phyloP scores from a whole-genome alignment of 345 rosid species.

The Triadica sebifera region DNA sequence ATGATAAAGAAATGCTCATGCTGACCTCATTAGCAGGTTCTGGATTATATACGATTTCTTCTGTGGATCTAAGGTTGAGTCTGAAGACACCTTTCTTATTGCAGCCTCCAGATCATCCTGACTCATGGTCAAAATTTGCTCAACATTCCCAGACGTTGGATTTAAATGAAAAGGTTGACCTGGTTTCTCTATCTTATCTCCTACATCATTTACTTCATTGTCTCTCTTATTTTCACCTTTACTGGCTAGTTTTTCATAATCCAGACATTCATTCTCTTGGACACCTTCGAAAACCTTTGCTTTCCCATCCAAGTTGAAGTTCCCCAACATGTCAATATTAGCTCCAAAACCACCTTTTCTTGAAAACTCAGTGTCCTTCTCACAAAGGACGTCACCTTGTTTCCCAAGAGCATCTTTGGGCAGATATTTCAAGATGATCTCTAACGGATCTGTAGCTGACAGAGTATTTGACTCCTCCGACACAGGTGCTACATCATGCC shows the following conservation, averaged over 20 bases:
- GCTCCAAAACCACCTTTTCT: slow-evolving; percentile 17
- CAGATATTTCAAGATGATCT: slow-evolving; percentile 57
- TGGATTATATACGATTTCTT: slow-evolving; percentile 63
- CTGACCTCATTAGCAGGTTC: slow-evolving; percentile 69
- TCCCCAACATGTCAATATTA: slow-evolving; percentile 25
- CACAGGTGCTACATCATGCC: slow-evolving; percentile 33
- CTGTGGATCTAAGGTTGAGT: slow-evolving; percentile 56
- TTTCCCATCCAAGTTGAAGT: slow-evolving; percentile 16
- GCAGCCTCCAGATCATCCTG: slow-evolving; percentile 69
- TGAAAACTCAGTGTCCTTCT: slow-evolving; percentile 16
- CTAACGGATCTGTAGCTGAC: slow-evolving; percentile 48
- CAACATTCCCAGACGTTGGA: slow-evolving; percentile 34
- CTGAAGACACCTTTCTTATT: slow-evolving; percentile 64
- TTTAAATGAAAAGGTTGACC: slow-evolving; percentile 24
- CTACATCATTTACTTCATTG: slow-evolving; percentile 22
- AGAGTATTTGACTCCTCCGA: slow-evolving; percentile 34
- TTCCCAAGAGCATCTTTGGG: slow-evolving; percentile 38
- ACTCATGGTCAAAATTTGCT: slow-evolving; percentile 39
- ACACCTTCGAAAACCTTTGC: slow-evolving; percentile 25
- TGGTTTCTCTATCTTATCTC: slow-evolving; percentile 16
- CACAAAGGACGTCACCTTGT: slow-evolving; percentile 21
- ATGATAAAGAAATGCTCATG: slow-evolving; percentile 8
- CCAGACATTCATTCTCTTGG: slow-evolving; percentile 23
- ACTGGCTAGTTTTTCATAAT: slow-evolving; percentile 27
- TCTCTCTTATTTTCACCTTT: slow-evolving; percentile 23